Base-by-base conservation (phyloP, 2,329 filamentous ascomycete species). In the Botrytis paeoniae region DNA sequence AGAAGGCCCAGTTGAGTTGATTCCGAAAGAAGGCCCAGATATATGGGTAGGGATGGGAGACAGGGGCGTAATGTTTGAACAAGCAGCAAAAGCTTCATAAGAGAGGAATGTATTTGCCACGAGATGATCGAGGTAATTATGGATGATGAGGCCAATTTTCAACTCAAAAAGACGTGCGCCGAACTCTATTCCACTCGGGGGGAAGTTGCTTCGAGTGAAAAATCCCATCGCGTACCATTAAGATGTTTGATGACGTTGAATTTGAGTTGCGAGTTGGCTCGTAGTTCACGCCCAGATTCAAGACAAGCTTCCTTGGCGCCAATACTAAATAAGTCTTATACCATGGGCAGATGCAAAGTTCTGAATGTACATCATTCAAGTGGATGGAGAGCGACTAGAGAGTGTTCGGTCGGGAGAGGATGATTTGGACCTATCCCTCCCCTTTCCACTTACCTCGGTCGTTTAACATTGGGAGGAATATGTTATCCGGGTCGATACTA, bases 241-340 rank as follows among this genome's bases (percentile, higher is more conserved):
- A 43, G 16, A 29, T 35, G 10, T 71, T 25, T 51, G 45, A 71
- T 66, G 70, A 66, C 70, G 70, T 71, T 65, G 37, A 66, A 71
- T 71, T 71, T 71, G 61, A 64, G 45, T 66, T 66, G 22, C 18
- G 37, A 43, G n/a, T n/a, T 57, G n/a, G 45, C 12, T 68, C 16
- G 29, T 37, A 39, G 7, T 57, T 22, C 37, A 61, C 37, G 20
- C 35, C 14, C 22, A 37, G 8, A 29, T 41, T 43, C 3, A 35
- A 64, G 43, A 71, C 70, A 71, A 71, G 70, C 37, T 60, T 66
- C 45, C 69, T 71, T 66, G 61, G 70, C 70, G 61, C 61, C 37
- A 66, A 66, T 66, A n/a, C 57, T 37, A 35, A 32, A 35, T 4
- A 29, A 62, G 54, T 70, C 57, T 61, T 39, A 59, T 60, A 16